Evolutionary conservation across 345 rosid genomes (phyloP).

Genomic region (Populus alba): DNA sequence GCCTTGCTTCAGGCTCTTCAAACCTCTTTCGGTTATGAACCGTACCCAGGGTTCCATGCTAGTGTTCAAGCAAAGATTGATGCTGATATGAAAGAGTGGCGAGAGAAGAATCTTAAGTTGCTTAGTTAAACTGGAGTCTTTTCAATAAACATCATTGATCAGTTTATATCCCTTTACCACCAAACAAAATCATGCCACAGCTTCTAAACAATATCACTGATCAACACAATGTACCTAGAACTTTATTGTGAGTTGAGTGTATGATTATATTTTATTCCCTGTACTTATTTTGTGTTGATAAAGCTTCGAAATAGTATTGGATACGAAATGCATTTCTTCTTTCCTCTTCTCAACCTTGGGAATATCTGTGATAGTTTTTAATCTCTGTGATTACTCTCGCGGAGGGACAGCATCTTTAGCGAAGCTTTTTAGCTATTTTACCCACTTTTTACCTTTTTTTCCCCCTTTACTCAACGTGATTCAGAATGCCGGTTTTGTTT

Average conservation of each 20-base stretch:
- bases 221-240: not conserved
- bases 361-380: no score
- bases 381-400: no score
- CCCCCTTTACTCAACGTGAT: no score
- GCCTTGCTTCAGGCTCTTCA: slow-evolving; percentile 48
- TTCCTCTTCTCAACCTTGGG: not conserved
- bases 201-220: not conserved
- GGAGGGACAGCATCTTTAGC: no score
- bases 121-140: not conserved
- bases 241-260: not conserved
- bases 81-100: slow-evolving; percentile 52
- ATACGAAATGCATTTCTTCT: not conserved
- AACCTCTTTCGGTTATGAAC: slow-evolving; percentile 57
- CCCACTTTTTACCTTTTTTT: no score
- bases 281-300: not conserved
- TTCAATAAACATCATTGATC: not conserved
- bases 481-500: no score
- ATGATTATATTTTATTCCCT: not conserved
- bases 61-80: slow-evolving; percentile 57
- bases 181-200: not conserved
- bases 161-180: not conserved
- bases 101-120: slow-evolving; percentile 43
- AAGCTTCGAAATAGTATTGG: not conserved
- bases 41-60: slow-evolving; percentile 75
- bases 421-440: no score